These are phyloP conservation scores for Ceratocystis papillata DNA, from an alignment of 2,329 filamentous ascomycete species.

Conservation along the genomic window DNA sequence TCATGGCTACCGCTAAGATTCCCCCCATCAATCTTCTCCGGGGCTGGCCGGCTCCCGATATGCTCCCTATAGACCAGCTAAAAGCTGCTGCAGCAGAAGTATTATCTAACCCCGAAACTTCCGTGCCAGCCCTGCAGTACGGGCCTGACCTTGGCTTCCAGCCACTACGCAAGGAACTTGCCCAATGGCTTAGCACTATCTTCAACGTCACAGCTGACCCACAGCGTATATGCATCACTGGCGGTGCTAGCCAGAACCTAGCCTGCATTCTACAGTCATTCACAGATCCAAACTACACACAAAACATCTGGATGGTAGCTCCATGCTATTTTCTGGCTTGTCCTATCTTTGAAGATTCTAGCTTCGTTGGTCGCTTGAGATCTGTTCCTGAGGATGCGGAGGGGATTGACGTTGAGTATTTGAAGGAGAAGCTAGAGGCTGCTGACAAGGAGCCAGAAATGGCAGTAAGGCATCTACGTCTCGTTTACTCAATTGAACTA, in stretches of 20 bases:
- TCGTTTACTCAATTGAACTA: too few relatives aligned
- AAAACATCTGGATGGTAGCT: slow-evolving; percentile 66
- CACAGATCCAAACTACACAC: slow-evolving; percentile 65
- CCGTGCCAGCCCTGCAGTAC: slow-evolving; percentile 60
- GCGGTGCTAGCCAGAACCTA: slow-evolving; percentile 74
- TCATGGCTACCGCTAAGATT: slow-evolving; percentile 28
- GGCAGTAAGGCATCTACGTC: slow-evolving; percentile 3
- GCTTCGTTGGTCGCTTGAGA: slow-evolving; percentile 55
- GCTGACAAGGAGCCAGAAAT: slow-evolving; percentile 27
- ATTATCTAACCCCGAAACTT: slow-evolving; percentile 49
- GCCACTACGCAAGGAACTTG: slow-evolving; percentile 57
- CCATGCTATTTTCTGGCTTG: slow-evolving; percentile 80
- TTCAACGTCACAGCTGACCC: slow-evolving; percentile 31
- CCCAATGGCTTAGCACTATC: slow-evolving; percentile 50
- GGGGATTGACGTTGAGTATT: slow-evolving; percentile 55
- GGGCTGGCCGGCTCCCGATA: slow-evolving; percentile 53
- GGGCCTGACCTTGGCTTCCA: slow-evolving; percentile 65
- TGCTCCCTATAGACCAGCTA: slow-evolving; percentile 57
- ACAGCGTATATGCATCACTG: slow-evolving; percentile 65
- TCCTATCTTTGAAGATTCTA: slow-evolving; percentile 72
- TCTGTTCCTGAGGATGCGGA: slow-evolving; percentile 67
- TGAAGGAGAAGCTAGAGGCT: slow-evolving; percentile 30
- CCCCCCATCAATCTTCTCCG: slow-evolving; percentile 52
- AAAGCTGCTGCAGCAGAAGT: slow-evolving; percentile 49
- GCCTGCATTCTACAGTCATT: slow-evolving; percentile 68